phyloP scores from a whole-genome alignment of 2,329 filamentous ascomycete genomes.

The Coccinonectria pachysandricola region DNA sequence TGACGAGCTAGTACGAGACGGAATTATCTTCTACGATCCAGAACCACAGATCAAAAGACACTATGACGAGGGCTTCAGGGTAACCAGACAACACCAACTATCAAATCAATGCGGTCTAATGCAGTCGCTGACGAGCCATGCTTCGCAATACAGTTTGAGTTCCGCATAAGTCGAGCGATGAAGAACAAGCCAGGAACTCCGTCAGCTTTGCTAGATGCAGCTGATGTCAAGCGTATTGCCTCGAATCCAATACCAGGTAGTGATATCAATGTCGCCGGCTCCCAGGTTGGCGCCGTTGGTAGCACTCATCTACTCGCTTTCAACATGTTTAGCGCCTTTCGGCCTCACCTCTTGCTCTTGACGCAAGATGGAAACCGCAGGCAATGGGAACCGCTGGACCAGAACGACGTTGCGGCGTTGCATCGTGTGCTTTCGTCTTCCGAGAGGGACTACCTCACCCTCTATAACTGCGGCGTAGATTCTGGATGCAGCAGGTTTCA shows the following conservation, averaged over 20 bases:
- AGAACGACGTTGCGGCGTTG: conserved; percentile 29
- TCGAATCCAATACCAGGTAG: conserved; percentile 20
- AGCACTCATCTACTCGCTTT: conserved; percentile 33
- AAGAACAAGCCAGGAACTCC: conserved; percentile 5
- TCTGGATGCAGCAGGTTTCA: conserved; percentile 37
- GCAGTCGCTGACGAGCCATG: not conserved
- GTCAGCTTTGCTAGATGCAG: conserved; percentile 1
- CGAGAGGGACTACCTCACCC: conserved; percentile 24
- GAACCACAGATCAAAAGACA: conserved; percentile 2
- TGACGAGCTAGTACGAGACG: conserved; percentile 4
- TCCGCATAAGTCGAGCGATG: conserved; percentile 7
- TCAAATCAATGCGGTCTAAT: too few species aligned
- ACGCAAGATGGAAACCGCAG: conserved; percentile 34
- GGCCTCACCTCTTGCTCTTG: conserved; percentile 37
- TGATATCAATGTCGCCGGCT: conserved; percentile 31
- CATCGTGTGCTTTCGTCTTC: conserved; percentile 21
- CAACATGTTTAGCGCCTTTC: conserved; percentile 39
- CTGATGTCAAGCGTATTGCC: not conserved
- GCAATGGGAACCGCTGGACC: conserved; percentile 32
- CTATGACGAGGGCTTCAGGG: conserved; percentile 1
- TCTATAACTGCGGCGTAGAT: conserved; percentile 36
- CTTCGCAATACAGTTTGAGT: conserved; percentile 6
- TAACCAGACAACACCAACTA: too few species aligned
- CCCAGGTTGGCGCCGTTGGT: conserved; percentile 29
- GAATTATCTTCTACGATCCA: conserved; percentile 7